A percentile compares a stretch with the other conserved stretches of the same genome.
Evolutionary conservation across 768 basidiomycete genomes (phyloP).

Genomic region (Dictyophora rubrovolvata): DNA sequence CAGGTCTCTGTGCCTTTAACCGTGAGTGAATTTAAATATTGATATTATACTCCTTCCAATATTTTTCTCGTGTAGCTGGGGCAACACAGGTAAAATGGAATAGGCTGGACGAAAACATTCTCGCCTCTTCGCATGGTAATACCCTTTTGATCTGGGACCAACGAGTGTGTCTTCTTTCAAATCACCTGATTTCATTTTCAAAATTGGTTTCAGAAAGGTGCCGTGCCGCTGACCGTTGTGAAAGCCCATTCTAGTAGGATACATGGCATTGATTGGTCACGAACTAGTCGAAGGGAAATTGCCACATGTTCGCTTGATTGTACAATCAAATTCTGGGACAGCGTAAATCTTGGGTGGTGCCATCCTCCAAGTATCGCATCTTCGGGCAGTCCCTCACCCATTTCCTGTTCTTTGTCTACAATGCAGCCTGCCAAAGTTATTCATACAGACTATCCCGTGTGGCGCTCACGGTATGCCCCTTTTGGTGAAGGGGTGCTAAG

Average conservation of each 20-base stretch:
- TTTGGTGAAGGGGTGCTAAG: constrained; percentile 85
- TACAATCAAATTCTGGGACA: constrained; percentile 81
- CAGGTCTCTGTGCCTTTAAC: constrained; percentile 51
- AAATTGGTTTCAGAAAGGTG: constrained; percentile 59
- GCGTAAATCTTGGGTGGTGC: constrained; percentile 18
- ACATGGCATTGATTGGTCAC: constrained; percentile 97
- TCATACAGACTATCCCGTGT: constrained; percentile 78
- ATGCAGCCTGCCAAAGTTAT: constrained; percentile 43
- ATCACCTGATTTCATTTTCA: background rate
- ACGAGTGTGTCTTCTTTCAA: constrained; percentile 37
- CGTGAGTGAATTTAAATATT: constrained; percentile 23
- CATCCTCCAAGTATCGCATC: constrained; percentile 11
- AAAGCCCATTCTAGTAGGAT: constrained; percentile 84
- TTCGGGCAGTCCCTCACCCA: background rate
- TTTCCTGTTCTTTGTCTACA: background rate
- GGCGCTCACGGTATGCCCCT: constrained; percentile 86
- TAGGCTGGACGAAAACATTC: constrained; percentile 68
- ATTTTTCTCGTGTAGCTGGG: constrained; percentile 36
- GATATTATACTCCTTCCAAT: background rate
- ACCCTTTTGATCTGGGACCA: constrained; percentile 92
- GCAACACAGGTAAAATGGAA: constrained; percentile 99
- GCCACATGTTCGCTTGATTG: constrained; percentile 94
- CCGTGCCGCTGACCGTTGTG: constrained; percentile 64
- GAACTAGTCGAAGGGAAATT: constrained; percentile 60
- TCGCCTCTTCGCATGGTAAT: constrained; percentile 84